Evolutionary conservation across 306 rosid genomes (phyloP).

Genomic region (Glycyrrhiza uralensis): DNA sequence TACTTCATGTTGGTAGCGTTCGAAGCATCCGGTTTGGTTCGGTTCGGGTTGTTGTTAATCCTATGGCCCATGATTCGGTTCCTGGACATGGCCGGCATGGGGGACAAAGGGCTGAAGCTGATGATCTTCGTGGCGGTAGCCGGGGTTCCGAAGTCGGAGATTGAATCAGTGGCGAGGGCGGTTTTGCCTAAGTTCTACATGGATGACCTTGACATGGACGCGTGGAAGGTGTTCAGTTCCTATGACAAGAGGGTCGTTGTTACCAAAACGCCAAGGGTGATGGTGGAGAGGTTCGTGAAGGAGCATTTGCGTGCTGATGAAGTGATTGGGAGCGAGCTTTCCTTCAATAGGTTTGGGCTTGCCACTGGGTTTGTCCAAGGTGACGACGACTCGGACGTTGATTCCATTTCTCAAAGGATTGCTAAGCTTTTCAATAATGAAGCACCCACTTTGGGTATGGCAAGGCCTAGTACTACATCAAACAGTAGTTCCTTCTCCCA

Average conservation of each 20-base stretch:
- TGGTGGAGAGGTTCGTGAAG: slow-evolving; percentile 81
- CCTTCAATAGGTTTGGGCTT: slow-evolving; percentile 51
- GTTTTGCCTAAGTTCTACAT: slow-evolving; percentile 83
- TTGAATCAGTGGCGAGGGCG: slow-evolving; percentile 72
- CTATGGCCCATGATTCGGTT: slow-evolving; percentile 62
- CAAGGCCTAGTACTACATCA: slow-evolving; percentile 21
- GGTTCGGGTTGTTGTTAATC: slow-evolving; percentile 54
- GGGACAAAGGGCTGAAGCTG: slow-evolving; percentile 38
- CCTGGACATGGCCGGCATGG: slow-evolving; percentile 37
- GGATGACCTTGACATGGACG: slow-evolving; percentile 67
- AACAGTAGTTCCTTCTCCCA: slow-evolving; percentile 34
- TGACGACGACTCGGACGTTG: too few species aligned
- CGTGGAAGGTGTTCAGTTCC: slow-evolving; percentile 57
- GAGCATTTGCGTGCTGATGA: slow-evolving; percentile 76
- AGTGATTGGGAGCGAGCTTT: slow-evolving; percentile 60
- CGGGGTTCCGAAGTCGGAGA: slow-evolving; percentile 54
- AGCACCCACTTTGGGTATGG: slow-evolving; percentile 47
- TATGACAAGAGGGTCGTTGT: slow-evolving; percentile 50
- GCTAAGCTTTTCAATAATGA: slow-evolving; percentile 32
- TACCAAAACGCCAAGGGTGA: slow-evolving; percentile 61
- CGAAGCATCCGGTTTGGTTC: slow-evolving; percentile 77
- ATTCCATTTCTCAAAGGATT: slow-evolving; percentile 24
- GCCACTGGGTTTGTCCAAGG: slow-evolving; percentile 62
- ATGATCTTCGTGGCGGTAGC: slow-evolving; percentile 59
- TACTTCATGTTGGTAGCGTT: slow-evolving; percentile 87